A percentile compares a stretch with the other conserved stretches of the same genome.
These are phyloP conservation scores for Drechmeria coniospora DNA, from an alignment of 2,329 filamentous ascomycete genomes.

Conservation along the genomic window DNA sequence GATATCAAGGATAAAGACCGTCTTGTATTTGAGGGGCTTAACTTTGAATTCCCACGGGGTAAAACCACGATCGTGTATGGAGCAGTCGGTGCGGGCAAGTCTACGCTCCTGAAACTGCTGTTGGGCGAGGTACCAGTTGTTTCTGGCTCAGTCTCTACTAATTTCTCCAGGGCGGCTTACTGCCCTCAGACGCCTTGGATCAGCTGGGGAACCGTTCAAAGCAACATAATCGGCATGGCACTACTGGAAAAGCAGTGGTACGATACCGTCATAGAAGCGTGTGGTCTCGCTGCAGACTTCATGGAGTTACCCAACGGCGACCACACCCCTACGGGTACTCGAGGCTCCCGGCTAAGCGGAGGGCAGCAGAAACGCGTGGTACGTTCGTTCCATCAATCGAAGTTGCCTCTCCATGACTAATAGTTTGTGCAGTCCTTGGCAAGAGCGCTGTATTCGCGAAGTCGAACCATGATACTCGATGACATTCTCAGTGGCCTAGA, in stretches of 20 bases:
- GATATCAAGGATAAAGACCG: constrained; percentile 3
- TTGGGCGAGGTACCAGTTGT: constrained; percentile 9
- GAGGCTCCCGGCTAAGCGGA: constrained; percentile 11
- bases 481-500: constrained; percentile 21
- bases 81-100: constrained; percentile 10
- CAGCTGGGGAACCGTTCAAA: constrained; percentile 8
- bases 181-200: constrained; percentile 12
- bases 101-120: constrained; percentile 8
- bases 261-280: constrained; percentile 7
- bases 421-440: constrained; percentile 12
- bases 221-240: constrained; percentile 10
- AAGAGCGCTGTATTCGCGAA: constrained; percentile 11
- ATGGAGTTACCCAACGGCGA: constrained; percentile 9
- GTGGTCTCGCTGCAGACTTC: constrained; percentile 8
- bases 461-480: constrained; percentile 14
- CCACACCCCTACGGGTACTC: constrained; percentile 8
- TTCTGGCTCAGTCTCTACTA: constrained; percentile 3
- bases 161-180: constrained; percentile 7
- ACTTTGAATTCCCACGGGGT: constrained; percentile 4
- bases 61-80: constrained; percentile 10
- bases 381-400: too few species aligned
- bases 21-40: constrained; percentile 3
- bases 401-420: too few species aligned
- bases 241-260: constrained; percentile 8
- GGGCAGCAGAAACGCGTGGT: constrained; percentile 13